Base-by-base conservation (phyloP, 805 yeast species). In the Cyberlindnera saturnus region DNA sequence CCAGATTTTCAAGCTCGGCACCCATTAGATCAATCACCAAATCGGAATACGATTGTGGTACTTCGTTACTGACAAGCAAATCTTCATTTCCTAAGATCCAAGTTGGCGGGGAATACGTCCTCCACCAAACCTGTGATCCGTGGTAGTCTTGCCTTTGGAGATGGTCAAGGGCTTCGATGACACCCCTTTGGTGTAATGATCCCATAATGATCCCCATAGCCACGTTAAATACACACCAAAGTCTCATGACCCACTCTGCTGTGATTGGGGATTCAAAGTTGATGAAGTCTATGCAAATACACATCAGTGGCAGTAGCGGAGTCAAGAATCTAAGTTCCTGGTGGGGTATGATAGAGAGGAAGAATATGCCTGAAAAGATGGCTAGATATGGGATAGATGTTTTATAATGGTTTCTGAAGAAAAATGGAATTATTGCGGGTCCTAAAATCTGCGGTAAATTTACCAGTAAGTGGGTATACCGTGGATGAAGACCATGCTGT, bases 71-170 rank as follows among this genome's bases (percentile, higher is more conserved):
- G 40, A 51, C 10, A 41, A 38, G 46, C 20, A 65, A 40, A 13
- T 53, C 46, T 0, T 43, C 5, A 36, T 58, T 57, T 20, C 61
- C 59, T 38, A 83, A 65, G 44, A 91, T 60, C 96, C 96, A 93
- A 5, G 87, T 75, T 3, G 99, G 98, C 0, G 98, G 97, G 4
- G 87, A 76, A 54, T 91, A 93, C 0, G 96, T 88, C 60, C 88
- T 80, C 98, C 98, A 91, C 88, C 95, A 91, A 5, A 91, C 56
- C 31, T 77, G 73, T 0, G 77, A 65, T 0, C 71, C 63, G 3
- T 64, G 48, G 17, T 51, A 40, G 3, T 53, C 46, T 16, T 59
- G 41, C 15, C 53, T 45, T 16, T 63, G 61, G 3, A 78, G 40
- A 41, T 69, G 57, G 18, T 66, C 67, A 32, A 86, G 65, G 0